These are phyloP conservation scores for Leccinum variicolor DNA, from an alignment of 768 basidiomycete genomes.

Conservation along the genomic window DNA sequence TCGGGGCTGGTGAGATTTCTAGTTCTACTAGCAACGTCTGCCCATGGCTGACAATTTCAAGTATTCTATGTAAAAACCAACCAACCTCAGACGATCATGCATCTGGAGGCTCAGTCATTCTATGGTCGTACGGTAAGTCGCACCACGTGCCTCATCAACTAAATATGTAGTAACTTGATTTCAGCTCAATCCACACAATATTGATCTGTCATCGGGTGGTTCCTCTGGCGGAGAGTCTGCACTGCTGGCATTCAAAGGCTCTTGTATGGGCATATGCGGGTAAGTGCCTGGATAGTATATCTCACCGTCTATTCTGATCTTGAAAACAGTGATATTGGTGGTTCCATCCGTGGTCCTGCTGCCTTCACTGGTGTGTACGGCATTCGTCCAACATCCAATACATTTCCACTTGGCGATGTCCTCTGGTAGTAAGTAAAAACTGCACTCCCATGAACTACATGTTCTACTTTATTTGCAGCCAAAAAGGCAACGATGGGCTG, in stretches of 20 bases:
- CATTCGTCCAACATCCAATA: conserved; percentile 36
- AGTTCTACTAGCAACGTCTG: neutral
- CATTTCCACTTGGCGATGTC: conserved; percentile 20
- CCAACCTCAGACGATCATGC: conserved; percentile 42
- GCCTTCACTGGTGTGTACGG: conserved; percentile 39
- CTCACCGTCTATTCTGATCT: neutral
- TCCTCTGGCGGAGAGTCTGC: conserved; percentile 53
- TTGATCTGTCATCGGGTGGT: conserved; percentile 44
- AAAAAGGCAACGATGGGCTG: conserved; percentile 24
- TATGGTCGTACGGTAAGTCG: conserved; percentile 30
- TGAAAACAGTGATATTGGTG: conserved; percentile 29
- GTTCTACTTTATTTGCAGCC: conserved; percentile 15
- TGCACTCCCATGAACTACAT: neutral
- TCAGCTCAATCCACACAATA: conserved; percentile 45
- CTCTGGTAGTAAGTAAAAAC: conserved; percentile 20
- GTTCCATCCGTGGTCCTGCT: conserved; percentile 38
- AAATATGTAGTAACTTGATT: neutral
- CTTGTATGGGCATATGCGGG: conserved; percentile 44
- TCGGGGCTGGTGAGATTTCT: conserved; percentile 38
- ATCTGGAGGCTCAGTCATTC: conserved; percentile 33
- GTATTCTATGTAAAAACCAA: conserved; percentile 46
- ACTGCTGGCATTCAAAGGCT: conserved; percentile 43
- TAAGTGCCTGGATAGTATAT: conserved; percentile 12
- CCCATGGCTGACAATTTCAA: conserved; percentile 8
- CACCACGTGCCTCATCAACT: neutral